A percentile compares a stretch with the other conserved stretches of the same genome.
These are phyloP conservation scores for Colletotrichum falcatum DNA, from an alignment of 2,329 filamentous ascomycete genomes.

Conservation along the genomic window DNA sequence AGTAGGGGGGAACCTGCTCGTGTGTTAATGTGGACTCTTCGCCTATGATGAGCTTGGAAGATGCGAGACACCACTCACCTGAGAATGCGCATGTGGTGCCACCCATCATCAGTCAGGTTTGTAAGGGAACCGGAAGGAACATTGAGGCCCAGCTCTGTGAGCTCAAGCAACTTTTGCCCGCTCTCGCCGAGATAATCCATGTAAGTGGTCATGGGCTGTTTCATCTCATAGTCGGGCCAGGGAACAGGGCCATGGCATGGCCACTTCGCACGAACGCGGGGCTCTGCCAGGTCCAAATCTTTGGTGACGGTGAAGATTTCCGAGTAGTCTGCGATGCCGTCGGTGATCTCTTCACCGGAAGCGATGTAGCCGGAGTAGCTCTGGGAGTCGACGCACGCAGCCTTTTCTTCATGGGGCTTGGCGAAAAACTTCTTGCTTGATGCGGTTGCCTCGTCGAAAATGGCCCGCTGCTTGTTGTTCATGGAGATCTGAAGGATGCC, in stretches of 20 bases:
- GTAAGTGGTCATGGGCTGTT: constrained; percentile 54
- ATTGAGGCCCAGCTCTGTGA: constrained; percentile 59
- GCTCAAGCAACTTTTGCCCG: constrained; percentile 59
- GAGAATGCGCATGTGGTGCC: constrained; percentile 63
- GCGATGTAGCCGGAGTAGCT: constrained; percentile 63
- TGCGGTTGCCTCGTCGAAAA: constrained; percentile 52
- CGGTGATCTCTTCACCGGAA: constrained; percentile 61
- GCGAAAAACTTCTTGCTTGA: constrained; percentile 56
- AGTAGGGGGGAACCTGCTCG: constrained; percentile 48
- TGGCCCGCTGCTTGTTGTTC: constrained; percentile 48
- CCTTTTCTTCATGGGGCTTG: constrained; percentile 52
- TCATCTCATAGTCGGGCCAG: constrained; percentile 59
- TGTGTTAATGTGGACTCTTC: constrained; percentile 5
- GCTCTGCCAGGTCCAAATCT: constrained; percentile 54
- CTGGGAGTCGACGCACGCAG: constrained; percentile 56
- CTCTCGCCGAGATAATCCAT: constrained; percentile 54
- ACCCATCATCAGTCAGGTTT: constrained; percentile 59
- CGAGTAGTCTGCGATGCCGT: constrained; percentile 63
- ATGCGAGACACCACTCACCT: constrained; percentile 48
- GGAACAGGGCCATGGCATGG: constrained; percentile 63
- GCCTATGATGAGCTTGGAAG: background rate
- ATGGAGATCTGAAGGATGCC: constrained; percentile 62
- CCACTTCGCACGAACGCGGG: constrained; percentile 56
- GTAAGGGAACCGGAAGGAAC: constrained; percentile 55
- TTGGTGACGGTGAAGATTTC: constrained; percentile 66